Percentiles rank a stretch among this genome's conserved stretches.
Conservation (phyloP, 352 stramenopile species). For the Phytophthora colocasiae region DNA sequence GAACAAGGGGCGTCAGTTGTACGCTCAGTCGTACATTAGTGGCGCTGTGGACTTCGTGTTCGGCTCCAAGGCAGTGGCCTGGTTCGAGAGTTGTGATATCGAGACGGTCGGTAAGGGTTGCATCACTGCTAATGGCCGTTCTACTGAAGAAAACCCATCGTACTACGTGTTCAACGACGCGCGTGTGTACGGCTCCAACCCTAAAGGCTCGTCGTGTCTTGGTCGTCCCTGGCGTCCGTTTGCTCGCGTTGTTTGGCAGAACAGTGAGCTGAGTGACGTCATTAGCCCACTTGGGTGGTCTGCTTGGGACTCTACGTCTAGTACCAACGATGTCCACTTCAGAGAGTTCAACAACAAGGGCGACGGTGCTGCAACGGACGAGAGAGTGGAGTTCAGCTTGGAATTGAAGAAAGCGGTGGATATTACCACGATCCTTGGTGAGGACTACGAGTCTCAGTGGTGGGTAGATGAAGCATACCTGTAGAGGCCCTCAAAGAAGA, state of each 20-base stretch:
- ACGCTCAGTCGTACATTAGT: constrained; percentile 23
- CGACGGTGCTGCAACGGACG: constrained; percentile 12
- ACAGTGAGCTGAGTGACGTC: constrained; percentile 20
- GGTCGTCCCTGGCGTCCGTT: constrained; percentile 25
- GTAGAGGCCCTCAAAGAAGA: not conserved
- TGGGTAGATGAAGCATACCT: constrained; percentile 5
- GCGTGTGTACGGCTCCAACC: constrained; percentile 9
- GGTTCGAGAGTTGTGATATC: constrained; percentile 29
- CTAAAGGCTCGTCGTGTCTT: constrained; percentile 12
- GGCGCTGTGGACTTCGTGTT: constrained; percentile 29
- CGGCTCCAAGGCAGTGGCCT: constrained; percentile 15
- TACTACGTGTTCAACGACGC: constrained; percentile 32
- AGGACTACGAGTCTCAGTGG: constrained; percentile 10
- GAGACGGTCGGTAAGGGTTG: constrained; percentile 21
- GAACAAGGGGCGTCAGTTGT: constrained; percentile 24
- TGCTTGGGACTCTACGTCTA: constrained; percentile 10
- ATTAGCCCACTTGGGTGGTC: constrained; percentile 23
- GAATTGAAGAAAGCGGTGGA: constrained; percentile 11
- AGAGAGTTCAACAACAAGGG: constrained; percentile 30
- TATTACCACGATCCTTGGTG: constrained; percentile 10
- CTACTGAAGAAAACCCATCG: constrained; percentile 16
- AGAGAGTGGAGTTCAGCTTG: constrained; percentile 14
- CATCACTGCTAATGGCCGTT: constrained; percentile 26
- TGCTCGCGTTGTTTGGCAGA: constrained; percentile 26
- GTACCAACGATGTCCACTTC: constrained; percentile 20